These are phyloP conservation scores for Sphaerulina musiva DNA, from an alignment of 2,329 filamentous ascomycete species.

Conservation along the genomic window DNA sequence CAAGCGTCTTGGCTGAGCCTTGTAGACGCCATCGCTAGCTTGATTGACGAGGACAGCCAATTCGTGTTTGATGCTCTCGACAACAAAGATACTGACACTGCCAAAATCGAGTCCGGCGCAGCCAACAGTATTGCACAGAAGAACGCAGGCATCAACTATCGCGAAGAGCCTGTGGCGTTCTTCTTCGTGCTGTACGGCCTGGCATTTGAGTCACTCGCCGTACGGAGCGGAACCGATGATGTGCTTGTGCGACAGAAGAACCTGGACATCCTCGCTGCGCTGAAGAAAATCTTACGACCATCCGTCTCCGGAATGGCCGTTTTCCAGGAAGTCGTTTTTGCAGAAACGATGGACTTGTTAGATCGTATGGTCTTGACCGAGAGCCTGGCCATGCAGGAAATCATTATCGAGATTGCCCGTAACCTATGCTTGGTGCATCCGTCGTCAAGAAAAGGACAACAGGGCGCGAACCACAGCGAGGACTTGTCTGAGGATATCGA, in stretches of 20 bases:
- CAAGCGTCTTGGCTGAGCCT: conserved; percentile 95
- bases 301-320: conserved; percentile 94
- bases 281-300: conserved; percentile 91
- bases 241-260: conserved; percentile 31
- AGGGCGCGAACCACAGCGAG: conserved; percentile 42
- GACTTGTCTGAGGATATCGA: conserved; percentile 94
- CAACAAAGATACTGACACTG: conserved; percentile 54
- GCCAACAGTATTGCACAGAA: conserved; percentile 44
- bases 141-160: conserved; percentile 84
- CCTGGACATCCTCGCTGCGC: conserved; percentile 77
- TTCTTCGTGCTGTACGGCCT: conserved; percentile 98
- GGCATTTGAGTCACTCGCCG: conserved; percentile 89
- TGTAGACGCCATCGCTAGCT: conserved; percentile 91
- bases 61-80: conserved; percentile 97
- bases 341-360: conserved; percentile 92
- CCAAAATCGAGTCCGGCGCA: conserved; percentile 9
- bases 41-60: conserved; percentile 95
- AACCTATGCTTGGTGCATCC: conserved; percentile 87
- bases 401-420: conserved; percentile 89
- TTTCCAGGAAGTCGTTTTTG: conserved; percentile 91
- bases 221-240: conserved; percentile 56
- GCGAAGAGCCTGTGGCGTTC: conserved; percentile 94
- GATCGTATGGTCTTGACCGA: conserved; percentile 90
- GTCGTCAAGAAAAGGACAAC: conserved; percentile 63
- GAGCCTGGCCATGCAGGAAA: conserved; percentile 76